Base-by-base conservation (phyloP, 192 early-diverging fungal genomes). In the Martensiomyces pterosporus region DNA sequence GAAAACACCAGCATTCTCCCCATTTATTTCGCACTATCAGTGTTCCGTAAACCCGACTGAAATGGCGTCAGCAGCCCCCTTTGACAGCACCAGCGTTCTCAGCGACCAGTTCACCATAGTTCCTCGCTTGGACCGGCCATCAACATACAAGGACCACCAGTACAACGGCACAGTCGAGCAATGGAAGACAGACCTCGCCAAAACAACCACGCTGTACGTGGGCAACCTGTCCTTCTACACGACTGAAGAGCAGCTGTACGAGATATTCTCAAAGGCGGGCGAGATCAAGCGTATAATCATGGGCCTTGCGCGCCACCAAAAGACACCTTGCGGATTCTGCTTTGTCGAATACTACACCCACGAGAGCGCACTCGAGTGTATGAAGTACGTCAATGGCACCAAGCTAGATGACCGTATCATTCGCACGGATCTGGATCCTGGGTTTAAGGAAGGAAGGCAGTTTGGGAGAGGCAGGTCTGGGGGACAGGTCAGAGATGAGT, bases 271-370 rank as follows among this genome's bases (percentile, higher is more conserved):
- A 14, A 96, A 94, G 72, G 81, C 79, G 54, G 96, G 96, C n/a
- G 92, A 95, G 45, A 90, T 98, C 49, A 95, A 97, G 64, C 85
- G 96, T 44, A 94, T 98, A 51, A 98, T 98, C 57, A 98, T 98
- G 96, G 96, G 96, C 0, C 79, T 98, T 5, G 91, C 95, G 62
- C 78, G 87, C n/a, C 79, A 84, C 49, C 80, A 85, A 59, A 90
- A 92, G 64, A 98, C 94, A 9, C 96, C 94, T 4, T 98, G 96
- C 54, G 96, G 96, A 9, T 98, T 98, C 71, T 98, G 96, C 63
- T 98, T 98, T 83, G 96, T 98, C 43, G 96, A 98, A 87, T 96
- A 93, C 74, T 98, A 96, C 64, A 81, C 87, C 39, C 89, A 85
- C 34, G 73, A 77, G n/a, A 85, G 87, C 49, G 91, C 94, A n/a